A percentile compares a stretch with the other conserved stretches of the same genome.
Evolutionary conservation across 2,329 filamentous ascomycete genomes (phyloP).

Genomic region (Colletotrichum gloeosporioides): DNA sequence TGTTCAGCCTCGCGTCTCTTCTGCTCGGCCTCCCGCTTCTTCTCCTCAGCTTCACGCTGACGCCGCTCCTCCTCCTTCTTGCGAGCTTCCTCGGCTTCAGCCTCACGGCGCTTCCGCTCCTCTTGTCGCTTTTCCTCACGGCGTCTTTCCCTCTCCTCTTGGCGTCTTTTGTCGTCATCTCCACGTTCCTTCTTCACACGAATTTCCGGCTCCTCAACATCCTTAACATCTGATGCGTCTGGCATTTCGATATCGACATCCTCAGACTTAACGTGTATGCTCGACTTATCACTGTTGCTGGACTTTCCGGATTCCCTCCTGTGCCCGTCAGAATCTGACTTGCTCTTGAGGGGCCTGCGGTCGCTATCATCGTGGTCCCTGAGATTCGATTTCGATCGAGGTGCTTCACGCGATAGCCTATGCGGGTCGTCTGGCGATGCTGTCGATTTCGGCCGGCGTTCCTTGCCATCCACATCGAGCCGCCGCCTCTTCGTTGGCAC

Average conservation of each 20-base stretch:
- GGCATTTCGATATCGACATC: constrained; percentile 62
- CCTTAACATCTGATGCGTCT: constrained; percentile 44
- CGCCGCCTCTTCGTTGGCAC: constrained; percentile 61
- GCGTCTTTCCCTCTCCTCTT: constrained; percentile 29
- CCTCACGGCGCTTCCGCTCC: constrained; percentile 33
- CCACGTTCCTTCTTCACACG: constrained; percentile 40
- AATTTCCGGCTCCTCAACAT: constrained; percentile 30
- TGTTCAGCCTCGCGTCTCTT: constrained; percentile 30
- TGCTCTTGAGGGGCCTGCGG: constrained; percentile 33
- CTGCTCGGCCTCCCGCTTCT: constrained; percentile 22
- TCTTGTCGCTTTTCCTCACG: constrained; percentile 24
- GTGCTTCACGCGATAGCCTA: constrained; percentile 4
- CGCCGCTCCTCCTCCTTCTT: constrained; percentile 30
- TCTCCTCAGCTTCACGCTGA: constrained; percentile 20
- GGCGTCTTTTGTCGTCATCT: constrained; percentile 38
- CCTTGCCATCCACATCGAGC: constrained; percentile 58
- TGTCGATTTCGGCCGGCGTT: constrained; percentile 50
- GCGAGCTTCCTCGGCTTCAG: constrained; percentile 33
- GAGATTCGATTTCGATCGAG: constrained; percentile 33
- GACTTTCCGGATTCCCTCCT: constrained; percentile 48
- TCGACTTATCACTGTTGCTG: constrained; percentile 48
- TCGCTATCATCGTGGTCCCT: constrained; percentile 49
- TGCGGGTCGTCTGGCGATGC: constrained; percentile 52
- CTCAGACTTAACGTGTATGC: constrained; percentile 63
- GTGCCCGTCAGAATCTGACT: constrained; percentile 40